A percentile compares a stretch with the other conserved stretches of the same genome.
phyloP scores from a whole-genome alignment of 345 rosid genomes.

The Jatropha curcas region DNA sequence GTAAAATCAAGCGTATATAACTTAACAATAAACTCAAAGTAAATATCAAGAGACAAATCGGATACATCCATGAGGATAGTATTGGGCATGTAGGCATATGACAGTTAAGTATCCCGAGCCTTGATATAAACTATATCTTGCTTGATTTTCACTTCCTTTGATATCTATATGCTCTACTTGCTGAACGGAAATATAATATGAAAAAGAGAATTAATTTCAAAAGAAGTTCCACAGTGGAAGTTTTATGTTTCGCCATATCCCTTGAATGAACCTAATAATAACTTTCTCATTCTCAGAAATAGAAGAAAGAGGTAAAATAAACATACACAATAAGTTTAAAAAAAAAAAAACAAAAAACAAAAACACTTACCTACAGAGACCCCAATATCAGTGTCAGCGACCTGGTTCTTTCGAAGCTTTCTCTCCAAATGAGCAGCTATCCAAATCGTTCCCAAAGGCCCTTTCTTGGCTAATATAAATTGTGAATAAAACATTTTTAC shows the following conservation, averaged over 20 bases:
- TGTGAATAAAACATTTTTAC: constrained; percentile 92
- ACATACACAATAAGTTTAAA: not conserved
- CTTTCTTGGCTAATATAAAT: constrained; percentile 99
- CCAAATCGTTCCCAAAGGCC: constrained; percentile 99
- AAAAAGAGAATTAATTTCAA: not conserved
- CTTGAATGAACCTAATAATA: not conserved
- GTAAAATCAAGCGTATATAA: not conserved
- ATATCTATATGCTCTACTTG: not conserved
- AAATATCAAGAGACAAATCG: not conserved
- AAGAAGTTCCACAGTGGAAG: not conserved
- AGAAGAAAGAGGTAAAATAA: not conserved
- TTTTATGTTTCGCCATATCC: not conserved
- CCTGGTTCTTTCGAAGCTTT: constrained; percentile 99
- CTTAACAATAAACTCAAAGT: not conserved
- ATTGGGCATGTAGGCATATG: not conserved
- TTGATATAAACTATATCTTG: not conserved
- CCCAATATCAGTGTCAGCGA: constrained; percentile 98
- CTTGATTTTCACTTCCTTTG: not conserved
- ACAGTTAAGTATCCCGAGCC: not conserved
- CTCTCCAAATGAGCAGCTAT: constrained; percentile 99
- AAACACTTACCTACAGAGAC: constrained; percentile 97
- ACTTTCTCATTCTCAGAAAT: not conserved
- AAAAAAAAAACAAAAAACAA: no score
- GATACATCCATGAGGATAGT: not conserved
- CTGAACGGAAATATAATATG: not conserved